These are phyloP conservation scores for Naganishia randhawae DNA, from an alignment of 768 basidiomycete genomes.

Conservation along the genomic window DNA sequence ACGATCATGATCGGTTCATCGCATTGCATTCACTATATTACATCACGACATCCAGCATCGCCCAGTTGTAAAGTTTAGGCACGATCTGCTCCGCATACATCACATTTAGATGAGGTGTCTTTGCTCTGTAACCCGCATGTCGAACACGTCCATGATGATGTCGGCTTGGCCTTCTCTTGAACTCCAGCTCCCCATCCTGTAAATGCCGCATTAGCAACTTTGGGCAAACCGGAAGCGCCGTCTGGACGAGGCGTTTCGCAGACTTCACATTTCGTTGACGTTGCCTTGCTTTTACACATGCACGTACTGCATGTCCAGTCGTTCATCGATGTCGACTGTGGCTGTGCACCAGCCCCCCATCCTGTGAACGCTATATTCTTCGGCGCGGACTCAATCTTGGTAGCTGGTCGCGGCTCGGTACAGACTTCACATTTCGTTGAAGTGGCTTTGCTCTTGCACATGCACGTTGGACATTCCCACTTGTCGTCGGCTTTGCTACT, in stretches of 20 bases:
- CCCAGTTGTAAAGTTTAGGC: neutral
- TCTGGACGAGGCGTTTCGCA: slow-evolving; percentile 21
- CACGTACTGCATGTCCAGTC: slow-evolving; percentile 19
- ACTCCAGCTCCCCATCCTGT: slow-evolving; percentile 26
- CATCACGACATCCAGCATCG: neutral
- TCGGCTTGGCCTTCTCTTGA: neutral
- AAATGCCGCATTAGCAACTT: slow-evolving; percentile 8
- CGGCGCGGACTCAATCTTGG: neutral
- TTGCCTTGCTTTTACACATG: slow-evolving; percentile 10
- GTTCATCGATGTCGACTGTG: neutral
- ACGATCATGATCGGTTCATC: neutral
- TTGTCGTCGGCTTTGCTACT: neutral
- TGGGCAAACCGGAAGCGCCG: neutral
- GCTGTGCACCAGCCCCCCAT: slow-evolving; percentile 7
- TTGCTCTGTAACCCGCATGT: slow-evolving; percentile 15
- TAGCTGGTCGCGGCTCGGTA: neutral
- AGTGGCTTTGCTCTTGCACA: slow-evolving; percentile 8
- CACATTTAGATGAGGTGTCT: slow-evolving; percentile 5
- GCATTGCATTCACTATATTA: neutral
- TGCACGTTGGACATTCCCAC: slow-evolving; percentile 23
- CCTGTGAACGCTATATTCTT: slow-evolving; percentile 26
- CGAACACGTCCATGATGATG: slow-evolving; percentile 6
- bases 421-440: slow-evolving; percentile 28
- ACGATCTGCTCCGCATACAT: slow-evolving; percentile 14
- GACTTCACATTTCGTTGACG: slow-evolving; percentile 26